These are phyloP conservation scores for Erysimum cheiranthoides DNA, from an alignment of 345 rosid genomes.

Conservation along the genomic window DNA sequence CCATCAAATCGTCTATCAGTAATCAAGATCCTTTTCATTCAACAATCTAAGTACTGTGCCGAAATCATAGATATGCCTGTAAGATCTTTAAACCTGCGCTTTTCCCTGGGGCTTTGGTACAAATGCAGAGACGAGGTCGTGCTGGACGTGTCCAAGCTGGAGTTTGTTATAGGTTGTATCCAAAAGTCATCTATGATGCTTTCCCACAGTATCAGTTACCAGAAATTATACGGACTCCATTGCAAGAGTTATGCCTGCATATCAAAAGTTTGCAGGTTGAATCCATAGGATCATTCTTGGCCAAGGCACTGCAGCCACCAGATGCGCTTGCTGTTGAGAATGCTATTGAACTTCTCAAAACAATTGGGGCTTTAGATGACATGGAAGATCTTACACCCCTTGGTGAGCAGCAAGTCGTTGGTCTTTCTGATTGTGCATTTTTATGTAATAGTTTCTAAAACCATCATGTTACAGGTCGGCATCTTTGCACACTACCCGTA, in stretches of 20 bases:
- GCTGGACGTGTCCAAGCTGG: slow-evolving; percentile 99
- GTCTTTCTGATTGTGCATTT: slow-evolving; percentile 17
- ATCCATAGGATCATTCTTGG: slow-evolving; percentile 79
- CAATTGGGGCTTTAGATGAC: slow-evolving; percentile 90
- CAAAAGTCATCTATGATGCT: slow-evolving; percentile 77
- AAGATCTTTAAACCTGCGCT: slow-evolving; percentile 1
- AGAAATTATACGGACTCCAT: slow-evolving; percentile 92
- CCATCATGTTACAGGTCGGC: slow-evolving; percentile 60
- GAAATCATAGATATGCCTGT: slow-evolving; percentile 13
- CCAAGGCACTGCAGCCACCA: slow-evolving; percentile 97
- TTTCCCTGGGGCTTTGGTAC: slow-evolving; percentile 32
- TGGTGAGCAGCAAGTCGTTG: slow-evolving; percentile 53
- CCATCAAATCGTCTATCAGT: slow-evolving; percentile 9
- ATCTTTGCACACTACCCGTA: slow-evolving; percentile 82
- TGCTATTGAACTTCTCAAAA: slow-evolving; percentile 94
- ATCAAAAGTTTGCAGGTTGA: slow-evolving; percentile 95
- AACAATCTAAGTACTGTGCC: slow-evolving; percentile 17
- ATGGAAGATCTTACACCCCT: slow-evolving; percentile 89
- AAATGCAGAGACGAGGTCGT: slow-evolving; percentile 87
- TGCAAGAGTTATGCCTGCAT: slow-evolving; percentile 91
- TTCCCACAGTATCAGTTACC: slow-evolving; percentile 87
- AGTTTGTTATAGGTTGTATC: slow-evolving; percentile 92
- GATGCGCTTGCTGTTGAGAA: slow-evolving; percentile 94
- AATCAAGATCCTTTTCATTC: slow-evolving; percentile 10
- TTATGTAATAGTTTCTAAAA: slow-evolving; percentile 17